Conservation (phyloP, 352 stramenopile genomes). For the Phytophthora parvispora region DNA sequence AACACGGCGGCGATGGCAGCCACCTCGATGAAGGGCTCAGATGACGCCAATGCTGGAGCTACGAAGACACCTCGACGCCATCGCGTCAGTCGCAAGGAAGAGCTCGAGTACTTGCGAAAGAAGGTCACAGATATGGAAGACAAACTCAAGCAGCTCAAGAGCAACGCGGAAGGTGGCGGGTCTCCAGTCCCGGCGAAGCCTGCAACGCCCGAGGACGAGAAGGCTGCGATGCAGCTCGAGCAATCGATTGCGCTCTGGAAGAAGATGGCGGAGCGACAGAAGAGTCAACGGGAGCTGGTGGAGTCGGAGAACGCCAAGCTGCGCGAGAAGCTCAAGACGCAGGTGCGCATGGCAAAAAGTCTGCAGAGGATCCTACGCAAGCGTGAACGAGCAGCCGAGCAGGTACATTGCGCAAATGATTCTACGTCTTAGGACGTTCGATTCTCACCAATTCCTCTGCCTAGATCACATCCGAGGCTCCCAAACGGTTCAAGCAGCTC, state of each 20-base stretch:
- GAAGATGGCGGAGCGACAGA: slow-evolving; percentile 51
- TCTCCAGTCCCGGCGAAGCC: not conserved
- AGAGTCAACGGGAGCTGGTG: slow-evolving; percentile 31
- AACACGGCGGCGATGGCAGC: not conserved
- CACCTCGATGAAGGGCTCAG: not conserved
- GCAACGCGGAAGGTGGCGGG: not conserved
- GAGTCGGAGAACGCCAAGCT: slow-evolving; percentile 57
- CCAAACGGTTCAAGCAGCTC: slow-evolving; percentile 12
- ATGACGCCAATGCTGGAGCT: not conserved
- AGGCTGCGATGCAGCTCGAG: slow-evolving; percentile 21
- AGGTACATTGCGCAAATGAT: slow-evolving; percentile 14
- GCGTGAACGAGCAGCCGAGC: slow-evolving; percentile 32
- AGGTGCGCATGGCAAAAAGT: slow-evolving; percentile 48
- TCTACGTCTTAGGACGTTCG: not conserved
- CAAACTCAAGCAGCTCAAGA: slow-evolving; percentile 30
- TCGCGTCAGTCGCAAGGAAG: slow-evolving; percentile 40
- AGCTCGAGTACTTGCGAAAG: slow-evolving; percentile 46
- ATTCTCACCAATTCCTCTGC: not conserved
- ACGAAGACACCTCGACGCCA: slow-evolving; percentile 10
- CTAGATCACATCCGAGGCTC: slow-evolving; percentile 14
- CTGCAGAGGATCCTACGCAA: slow-evolving; percentile 46
- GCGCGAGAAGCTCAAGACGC: slow-evolving; percentile 53
- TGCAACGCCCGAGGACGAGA: not conserved
- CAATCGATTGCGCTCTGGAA: slow-evolving; percentile 51
- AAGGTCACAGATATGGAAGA: slow-evolving; percentile 45